A percentile compares a stretch with the other conserved stretches of the same genome.
Conservation (phyloP, 441 rosid species). For the Theobroma grandiflorum region DNA sequence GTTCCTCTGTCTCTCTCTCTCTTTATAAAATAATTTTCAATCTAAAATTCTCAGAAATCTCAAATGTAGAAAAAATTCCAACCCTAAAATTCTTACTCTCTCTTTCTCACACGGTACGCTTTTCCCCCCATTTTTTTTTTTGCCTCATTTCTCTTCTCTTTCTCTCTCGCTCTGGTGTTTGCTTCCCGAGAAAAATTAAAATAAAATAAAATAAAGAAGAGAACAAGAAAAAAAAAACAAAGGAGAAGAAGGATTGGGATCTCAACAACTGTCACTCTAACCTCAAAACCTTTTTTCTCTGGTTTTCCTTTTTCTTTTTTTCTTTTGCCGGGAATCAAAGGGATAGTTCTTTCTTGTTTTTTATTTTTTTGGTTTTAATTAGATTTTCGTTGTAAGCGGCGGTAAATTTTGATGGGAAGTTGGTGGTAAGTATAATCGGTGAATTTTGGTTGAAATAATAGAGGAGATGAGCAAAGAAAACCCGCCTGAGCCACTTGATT, state of each 20-base stretch:
- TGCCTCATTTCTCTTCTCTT: not conserved
- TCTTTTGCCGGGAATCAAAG: slow-evolving; percentile 23
- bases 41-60: not conserved
- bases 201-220: slow-evolving; percentile 34
- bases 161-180: slow-evolving; percentile 30
- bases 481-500: slow-evolving; percentile 98
- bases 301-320: slow-evolving; percentile 16
- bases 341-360: not conserved
- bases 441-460: slow-evolving; percentile 25
- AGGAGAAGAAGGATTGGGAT: slow-evolving; percentile 37
- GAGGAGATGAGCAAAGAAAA: slow-evolving; percentile 80
- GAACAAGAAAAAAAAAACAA: not conserved
- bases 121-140: not conserved
- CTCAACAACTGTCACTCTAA: slow-evolving; percentile 49
- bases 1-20: not conserved
- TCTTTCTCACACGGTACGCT: slow-evolving; percentile 30
- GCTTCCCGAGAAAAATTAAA: slow-evolving; percentile 41
- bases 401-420: slow-evolving; percentile 18
- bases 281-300: slow-evolving; percentile 22
- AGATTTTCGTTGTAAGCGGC: not conserved
- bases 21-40: slow-evolving; percentile 8
- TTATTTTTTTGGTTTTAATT: not conserved
- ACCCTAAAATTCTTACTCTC: slow-evolving; percentile 8
- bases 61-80: slow-evolving; percentile 7
- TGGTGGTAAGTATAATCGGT: slow-evolving; percentile 23